Base-by-base conservation (phyloP, 2,329 filamentous ascomycete species). In the Cladosporium halotolerans region DNA sequence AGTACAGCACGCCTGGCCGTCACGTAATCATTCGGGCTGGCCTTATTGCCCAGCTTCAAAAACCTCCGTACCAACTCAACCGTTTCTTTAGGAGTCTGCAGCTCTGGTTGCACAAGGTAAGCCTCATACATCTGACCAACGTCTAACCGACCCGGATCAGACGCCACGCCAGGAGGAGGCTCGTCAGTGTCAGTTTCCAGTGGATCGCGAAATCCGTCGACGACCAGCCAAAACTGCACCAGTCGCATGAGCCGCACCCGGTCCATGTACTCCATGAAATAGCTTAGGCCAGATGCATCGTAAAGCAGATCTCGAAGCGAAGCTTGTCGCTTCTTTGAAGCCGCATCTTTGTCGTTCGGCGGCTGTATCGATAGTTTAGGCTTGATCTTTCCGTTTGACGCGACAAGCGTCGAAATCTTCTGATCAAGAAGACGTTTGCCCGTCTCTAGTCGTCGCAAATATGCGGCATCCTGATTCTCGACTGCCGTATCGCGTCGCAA, bases 231-330 rank as follows among this genome's bases (percentile, higher is more conserved):
- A 70, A 97, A 99, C 65, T 99, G 93, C 5, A 99, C 91, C 44
- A 96, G 74, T 11, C 87, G 81, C 85, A 97, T 92, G 23, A 92
- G 77, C 13, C 81, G 79, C 66, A 91, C 87, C 40, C 93, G 84
- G 68, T 99, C 93, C 93, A 99, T 99, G 65, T 90, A 97, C 68
- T 99, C 93, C 93, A 99, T 99, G 73, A 99, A 97, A 68, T 96
- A 99, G 2, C 93, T 97, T 8, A 99, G 77, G 0, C 89, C 92
- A 1, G 92, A 87, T 2, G 93, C 82, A 69, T 95, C 90, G 60
- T 91, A 86, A 54, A 99, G 77, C n/a, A 99, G 78, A 59, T 97
- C 90, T 10, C 85, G 81, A 2, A 97, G 76, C 1, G 88, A 84
- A 7, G 86, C 85, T 61, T 87, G 86, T 58, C 90, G 85, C 38